Percentiles rank a stretch among this genome's conserved stretches.
Conservation (phyloP, 306 rosid genomes). For the Quercus dentata region DNA sequence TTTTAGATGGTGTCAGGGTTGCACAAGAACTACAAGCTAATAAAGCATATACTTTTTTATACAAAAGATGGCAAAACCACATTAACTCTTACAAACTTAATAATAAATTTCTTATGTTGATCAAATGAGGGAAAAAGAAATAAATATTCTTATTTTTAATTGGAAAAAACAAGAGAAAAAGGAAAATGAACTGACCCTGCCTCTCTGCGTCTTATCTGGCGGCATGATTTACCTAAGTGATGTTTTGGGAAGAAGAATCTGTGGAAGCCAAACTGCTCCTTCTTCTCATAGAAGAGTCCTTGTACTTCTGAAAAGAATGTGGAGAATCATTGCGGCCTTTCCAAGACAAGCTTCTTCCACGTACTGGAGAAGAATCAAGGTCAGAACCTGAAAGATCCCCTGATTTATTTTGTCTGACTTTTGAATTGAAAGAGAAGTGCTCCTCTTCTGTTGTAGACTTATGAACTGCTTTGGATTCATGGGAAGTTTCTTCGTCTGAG, state of each 20-base stretch:
- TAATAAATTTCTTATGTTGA: neutral
- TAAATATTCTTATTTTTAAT: neutral
- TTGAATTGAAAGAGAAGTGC: slow-evolving; percentile 28
- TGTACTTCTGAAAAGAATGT: slow-evolving; percentile 53
- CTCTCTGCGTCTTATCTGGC: slow-evolving; percentile 67
- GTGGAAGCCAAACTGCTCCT: slow-evolving; percentile 48
- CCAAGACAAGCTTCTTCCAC: slow-evolving; percentile 84
- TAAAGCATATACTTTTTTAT: neutral
- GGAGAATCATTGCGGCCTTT: slow-evolving; percentile 66
- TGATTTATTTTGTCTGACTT: slow-evolving; percentile 39
- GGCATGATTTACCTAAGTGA: slow-evolving; percentile 74
- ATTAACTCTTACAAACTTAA: neutral
- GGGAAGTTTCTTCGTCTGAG: slow-evolving; percentile 66
- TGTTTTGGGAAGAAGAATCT: slow-evolving; percentile 69
- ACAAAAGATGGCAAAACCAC: neutral
- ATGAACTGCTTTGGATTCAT: slow-evolving; percentile 50
- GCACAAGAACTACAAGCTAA: neutral
- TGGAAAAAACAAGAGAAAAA: neutral
- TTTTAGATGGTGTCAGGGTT: neutral
- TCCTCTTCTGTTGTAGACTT: slow-evolving; percentile 34
- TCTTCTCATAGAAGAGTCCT: slow-evolving; percentile 43
- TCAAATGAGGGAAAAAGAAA: neutral
- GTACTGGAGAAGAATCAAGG: slow-evolving; percentile 50
- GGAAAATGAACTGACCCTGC: slow-evolving; percentile 40
- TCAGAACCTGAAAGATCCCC: slow-evolving; percentile 64